These are phyloP conservation scores for Tetragonia tetragonoides DNA, from an alignment of 148 eudicot genomes.

Conservation along the genomic window DNA sequence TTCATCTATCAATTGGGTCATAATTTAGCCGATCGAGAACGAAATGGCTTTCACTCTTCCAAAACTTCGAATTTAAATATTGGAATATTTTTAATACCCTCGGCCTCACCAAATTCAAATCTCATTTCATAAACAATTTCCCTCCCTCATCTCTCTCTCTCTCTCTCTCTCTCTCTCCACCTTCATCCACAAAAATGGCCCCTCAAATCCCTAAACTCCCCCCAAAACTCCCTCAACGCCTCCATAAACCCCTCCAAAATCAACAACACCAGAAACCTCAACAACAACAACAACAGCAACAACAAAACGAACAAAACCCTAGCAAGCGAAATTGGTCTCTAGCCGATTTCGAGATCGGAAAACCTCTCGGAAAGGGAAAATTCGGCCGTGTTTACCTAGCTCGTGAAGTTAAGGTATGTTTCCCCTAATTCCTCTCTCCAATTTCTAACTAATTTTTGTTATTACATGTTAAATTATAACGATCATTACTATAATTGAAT, in stretches of 20 bases:
- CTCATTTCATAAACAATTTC: not conserved
- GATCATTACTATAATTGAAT: not conserved
- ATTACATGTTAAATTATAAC: slow-evolving; percentile 1
- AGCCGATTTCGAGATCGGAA: slow-evolving; percentile 80
- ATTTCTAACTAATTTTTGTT: not conserved
- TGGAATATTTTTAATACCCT: too few relatives aligned
- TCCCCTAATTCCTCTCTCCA: not conserved
- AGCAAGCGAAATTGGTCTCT: slow-evolving; percentile 55
- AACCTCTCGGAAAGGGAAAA: slow-evolving; percentile 85
- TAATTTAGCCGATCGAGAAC: too few relatives aligned
- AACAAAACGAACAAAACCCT: slow-evolving; percentile 23
- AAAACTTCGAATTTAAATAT: too few relatives aligned
- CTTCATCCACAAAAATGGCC: slow-evolving; percentile 15
- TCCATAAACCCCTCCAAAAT: slow-evolving; percentile 13
- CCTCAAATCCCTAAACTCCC: slow-evolving; percentile 34
- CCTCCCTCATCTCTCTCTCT: slow-evolving; percentile 4
- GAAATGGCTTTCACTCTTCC: too few relatives aligned
- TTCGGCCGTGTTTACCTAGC: slow-evolving; percentile 93
- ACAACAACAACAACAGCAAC: not conserved
- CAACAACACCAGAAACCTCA: slow-evolving; percentile 7
- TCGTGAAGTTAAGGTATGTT: slow-evolving; percentile 60
- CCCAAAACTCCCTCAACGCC: slow-evolving; percentile 13
- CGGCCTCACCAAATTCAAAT: slow-evolving; percentile 2
- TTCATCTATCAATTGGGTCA: too few relatives aligned
- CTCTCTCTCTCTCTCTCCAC: not conserved